Evolutionary conservation across 352 stramenopile species (phyloP).

Genomic region (Pythium brassicae): DNA sequence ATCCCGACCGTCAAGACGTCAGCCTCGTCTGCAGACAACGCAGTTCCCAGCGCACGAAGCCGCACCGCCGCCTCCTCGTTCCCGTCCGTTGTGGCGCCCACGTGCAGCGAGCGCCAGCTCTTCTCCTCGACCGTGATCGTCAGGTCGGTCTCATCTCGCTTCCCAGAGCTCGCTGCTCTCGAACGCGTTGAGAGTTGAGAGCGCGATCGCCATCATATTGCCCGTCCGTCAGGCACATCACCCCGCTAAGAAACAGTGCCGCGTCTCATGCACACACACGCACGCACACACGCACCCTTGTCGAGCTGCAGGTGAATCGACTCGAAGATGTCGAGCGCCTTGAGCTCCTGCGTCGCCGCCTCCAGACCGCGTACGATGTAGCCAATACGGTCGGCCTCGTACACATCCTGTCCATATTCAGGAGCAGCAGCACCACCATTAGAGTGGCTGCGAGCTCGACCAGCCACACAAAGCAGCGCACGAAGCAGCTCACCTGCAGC

Average conservation of each 20-base stretch:
- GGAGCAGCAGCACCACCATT: neutral
- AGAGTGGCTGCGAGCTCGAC: neutral
- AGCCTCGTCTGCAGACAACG: neutral
- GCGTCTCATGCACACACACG: neutral
- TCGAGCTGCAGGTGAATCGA: constrained; percentile 79
- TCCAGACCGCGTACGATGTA: constrained; percentile 56
- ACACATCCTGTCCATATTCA: constrained; percentile 31
- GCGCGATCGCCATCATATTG: neutral
- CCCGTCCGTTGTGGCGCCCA: constrained; percentile 80
- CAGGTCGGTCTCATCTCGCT: constrained; percentile 75
- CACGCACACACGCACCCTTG: constrained; percentile 28
- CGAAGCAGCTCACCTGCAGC: constrained; percentile 43
- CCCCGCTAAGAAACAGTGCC: neutral
- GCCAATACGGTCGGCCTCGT: constrained; percentile 62
- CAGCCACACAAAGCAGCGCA: neutral
- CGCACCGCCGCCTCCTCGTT: constrained; percentile 78
- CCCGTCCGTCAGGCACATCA: neutral
- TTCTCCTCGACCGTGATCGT: constrained; percentile 88
- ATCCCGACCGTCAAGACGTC: no score
- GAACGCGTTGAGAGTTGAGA: neutral
- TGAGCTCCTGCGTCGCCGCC: constrained; percentile 59
- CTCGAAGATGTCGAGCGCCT: constrained; percentile 82
- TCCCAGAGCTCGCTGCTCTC: constrained; percentile 52
- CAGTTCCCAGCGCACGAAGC: neutral
- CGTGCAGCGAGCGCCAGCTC: constrained; percentile 78